Base-by-base conservation (phyloP, 2,329 filamentous ascomycete genomes). In the Sphaerulina vaccinii region DNA sequence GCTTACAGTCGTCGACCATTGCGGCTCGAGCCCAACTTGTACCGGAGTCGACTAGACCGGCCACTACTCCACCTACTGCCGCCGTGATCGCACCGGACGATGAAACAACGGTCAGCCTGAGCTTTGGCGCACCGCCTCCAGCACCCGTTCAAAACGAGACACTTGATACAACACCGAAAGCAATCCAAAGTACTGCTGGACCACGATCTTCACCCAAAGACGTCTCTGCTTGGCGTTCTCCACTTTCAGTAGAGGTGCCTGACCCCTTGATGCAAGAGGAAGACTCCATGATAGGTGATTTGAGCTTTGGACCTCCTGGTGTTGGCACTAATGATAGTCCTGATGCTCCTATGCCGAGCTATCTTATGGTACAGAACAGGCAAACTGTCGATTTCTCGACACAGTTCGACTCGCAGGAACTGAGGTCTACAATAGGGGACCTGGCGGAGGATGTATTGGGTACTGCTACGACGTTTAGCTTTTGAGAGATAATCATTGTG, bases 391-490 rank as follows among this genome's bases (percentile, higher is more conserved):
- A n/a, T 3, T 32, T 32, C 27, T 11, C 27, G 29, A 23, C 52
- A 21, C 41, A 51, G 15, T 54, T 41, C 15, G 47, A 54, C 38
- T 43, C 52, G 15, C 47, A 47, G 19, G 47, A 54, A 18, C 32
- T 51, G 42, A 32, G 29, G 9, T 40, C 46, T 9, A 49, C 47
- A 16, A 41, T 54, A 42, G 47, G 46, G 10, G 38, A 37, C 5
- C n/a, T 54, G 27, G 39, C 42, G 10, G 39, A 36, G 16, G 38
- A 54, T 48, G 37, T 54, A 32, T 36, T 51, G n/a, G 47, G 47
- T 8, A 39, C 32, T 52, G 49, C 39, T 13, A 41, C 45, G 23
- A 49, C 10, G 13, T 44, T 50, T n/a, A 50, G 48, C 23, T 50
- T 50, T n/a, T 50, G 40, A 50, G 16, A n/a, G 16, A 16, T 8